phyloP scores from a whole-genome alignment of 2,329 filamentous ascomycete genomes.

The Niveomyces coronatus region DNA sequence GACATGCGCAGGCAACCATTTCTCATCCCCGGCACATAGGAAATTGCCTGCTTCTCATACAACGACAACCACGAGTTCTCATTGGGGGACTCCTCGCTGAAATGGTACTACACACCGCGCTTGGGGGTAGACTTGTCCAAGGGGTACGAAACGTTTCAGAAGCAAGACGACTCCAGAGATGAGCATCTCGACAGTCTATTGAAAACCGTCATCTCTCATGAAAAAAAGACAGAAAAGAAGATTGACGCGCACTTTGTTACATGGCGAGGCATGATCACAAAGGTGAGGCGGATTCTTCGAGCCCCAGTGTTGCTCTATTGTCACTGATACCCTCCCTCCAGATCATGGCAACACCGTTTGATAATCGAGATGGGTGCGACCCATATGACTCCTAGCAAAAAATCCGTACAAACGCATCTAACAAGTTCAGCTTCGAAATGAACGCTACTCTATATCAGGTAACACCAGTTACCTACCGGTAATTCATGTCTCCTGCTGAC shows the following conservation, averaged over 20 bases:
- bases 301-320: background rate
- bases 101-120: conserved; percentile 75
- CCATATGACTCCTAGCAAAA: background rate
- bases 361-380: conserved; percentile 64
- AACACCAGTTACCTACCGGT: conserved; percentile 27
- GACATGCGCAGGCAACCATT: too few species aligned
- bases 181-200: conserved; percentile 82
- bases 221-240: conserved; percentile 55
- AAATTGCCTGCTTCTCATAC: conserved; percentile 90
- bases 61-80: conserved; percentile 71
- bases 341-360: conserved; percentile 80
- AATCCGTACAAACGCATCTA: background rate
- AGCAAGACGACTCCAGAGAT: conserved; percentile 72
- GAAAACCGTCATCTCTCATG: conserved; percentile 61
- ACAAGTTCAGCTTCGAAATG: conserved; percentile 68
- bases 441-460: conserved; percentile 88
- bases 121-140: conserved; percentile 64
- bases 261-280: conserved; percentile 98
- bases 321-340: conserved; percentile 25
- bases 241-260: conserved; percentile 75
- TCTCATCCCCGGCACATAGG: conserved; percentile 47
- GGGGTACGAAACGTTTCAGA: conserved; percentile 74
- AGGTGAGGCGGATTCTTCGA: conserved; percentile 44
- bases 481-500: conserved; percentile 12
- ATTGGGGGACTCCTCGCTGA: conserved; percentile 67